Conservation (phyloP, 139 green algal species). For the Tetraselmis chui region DNA sequence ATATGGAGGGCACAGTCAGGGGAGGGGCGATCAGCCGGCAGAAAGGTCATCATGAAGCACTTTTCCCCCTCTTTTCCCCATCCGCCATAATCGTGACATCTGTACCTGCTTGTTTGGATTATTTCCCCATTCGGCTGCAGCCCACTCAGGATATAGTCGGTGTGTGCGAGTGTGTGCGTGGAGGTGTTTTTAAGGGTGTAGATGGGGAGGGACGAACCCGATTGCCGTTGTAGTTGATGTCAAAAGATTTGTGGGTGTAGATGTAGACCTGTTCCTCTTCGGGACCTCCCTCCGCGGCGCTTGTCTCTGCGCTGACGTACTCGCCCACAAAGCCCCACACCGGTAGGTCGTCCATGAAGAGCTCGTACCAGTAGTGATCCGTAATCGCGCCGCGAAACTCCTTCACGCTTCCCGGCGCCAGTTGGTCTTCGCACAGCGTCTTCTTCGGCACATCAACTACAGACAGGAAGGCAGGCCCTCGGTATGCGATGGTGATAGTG, state of each 20-base stretch:
- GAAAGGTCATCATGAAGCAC: no score
- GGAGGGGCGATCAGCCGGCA: neutral
- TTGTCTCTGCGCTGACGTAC: conserved; percentile 1
- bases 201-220: conserved; percentile 32
- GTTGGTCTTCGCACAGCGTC: conserved; percentile 60
- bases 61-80: no score
- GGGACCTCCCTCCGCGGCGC: neutral
- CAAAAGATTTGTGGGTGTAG: conserved; percentile 90
- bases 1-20: neutral
- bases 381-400: conserved; percentile 70
- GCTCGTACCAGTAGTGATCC: conserved; percentile 81
- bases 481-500: neutral
- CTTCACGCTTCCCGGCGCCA: conserved; percentile 48
- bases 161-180: no score
- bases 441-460: conserved; percentile 55
- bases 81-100: no score
- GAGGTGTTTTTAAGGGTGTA: neutral
- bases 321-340: conserved; percentile 91
- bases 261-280: conserved; percentile 59
- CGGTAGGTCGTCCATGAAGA: conserved; percentile 91
- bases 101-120: no score
- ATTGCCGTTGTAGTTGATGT: conserved; percentile 89
- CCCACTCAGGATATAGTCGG: no score
- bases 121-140: no score
- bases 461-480: conserved; percentile 1